These are phyloP conservation scores for Periconia digitata DNA, from an alignment of 2,329 filamentous ascomycete species.

Conservation along the genomic window DNA sequence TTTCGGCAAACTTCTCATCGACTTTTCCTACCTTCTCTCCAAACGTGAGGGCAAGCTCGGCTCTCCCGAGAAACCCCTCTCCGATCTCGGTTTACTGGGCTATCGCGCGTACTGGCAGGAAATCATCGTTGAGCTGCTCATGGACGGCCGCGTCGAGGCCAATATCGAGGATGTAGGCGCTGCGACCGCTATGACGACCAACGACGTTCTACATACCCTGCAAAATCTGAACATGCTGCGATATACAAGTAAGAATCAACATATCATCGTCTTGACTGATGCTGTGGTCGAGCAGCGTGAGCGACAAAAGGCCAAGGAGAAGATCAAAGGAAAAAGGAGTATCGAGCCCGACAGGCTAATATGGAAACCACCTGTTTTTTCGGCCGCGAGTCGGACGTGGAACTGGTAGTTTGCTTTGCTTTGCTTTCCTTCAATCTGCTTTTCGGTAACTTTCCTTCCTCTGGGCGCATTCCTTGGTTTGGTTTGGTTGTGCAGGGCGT, in stretches of 20 bases:
- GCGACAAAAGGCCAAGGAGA: conserved; percentile 76
- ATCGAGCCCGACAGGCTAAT: conserved; percentile 80
- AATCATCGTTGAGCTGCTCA: conserved; percentile 83
- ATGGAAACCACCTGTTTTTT: conserved; percentile 97
- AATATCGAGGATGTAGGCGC: conserved; percentile 84
- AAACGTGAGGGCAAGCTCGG: conserved; percentile 94
- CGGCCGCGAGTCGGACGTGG: conserved; percentile 87
- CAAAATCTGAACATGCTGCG: conserved; percentile 94
- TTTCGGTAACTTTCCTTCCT: too few relatives aligned
- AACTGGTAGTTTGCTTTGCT: conserved; percentile 66
- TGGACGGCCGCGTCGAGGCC: conserved; percentile 67
- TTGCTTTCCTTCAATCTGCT: too few relatives aligned
- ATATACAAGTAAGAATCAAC: conserved; percentile 86
- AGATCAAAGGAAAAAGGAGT: conserved; percentile 71
- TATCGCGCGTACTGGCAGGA: conserved; percentile 99
- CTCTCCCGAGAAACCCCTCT: conserved; percentile 94
- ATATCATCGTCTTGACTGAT: conserved; percentile 91
- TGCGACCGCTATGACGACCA: conserved; percentile 89
- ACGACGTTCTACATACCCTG: conserved; percentile 92
- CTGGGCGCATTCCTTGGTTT: too few relatives aligned
- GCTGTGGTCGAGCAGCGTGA: conserved; percentile 70
- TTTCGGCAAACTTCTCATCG: conserved; percentile 89
- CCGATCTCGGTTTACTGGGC: conserved; percentile 86
- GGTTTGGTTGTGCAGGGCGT: too few relatives aligned
- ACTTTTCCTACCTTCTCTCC: conserved; percentile 95